Base-by-base conservation (phyloP, 768 basidiomycete genomes). In the Russula virescens region DNA sequence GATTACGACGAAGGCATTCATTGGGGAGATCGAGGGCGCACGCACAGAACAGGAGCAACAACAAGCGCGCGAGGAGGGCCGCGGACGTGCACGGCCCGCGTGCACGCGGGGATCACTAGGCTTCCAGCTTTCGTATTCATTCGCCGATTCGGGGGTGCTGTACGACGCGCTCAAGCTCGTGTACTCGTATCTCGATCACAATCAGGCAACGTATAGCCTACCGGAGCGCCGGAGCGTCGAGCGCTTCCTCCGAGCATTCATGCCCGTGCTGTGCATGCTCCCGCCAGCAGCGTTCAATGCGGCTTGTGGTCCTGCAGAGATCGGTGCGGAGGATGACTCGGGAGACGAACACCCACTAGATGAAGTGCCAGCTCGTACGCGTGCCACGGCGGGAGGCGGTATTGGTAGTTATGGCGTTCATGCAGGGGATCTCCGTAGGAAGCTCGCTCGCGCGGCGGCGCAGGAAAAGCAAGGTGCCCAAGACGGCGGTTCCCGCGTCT, bases 161-260 rank as follows among this genome's bases (percentile, higher is more conserved):
- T 87, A 90, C 66, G 97, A 99, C 74, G 82, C 86, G 28, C 81
- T 96, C 72, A 94, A 94, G 78, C 81, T 99, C 75, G 83, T 95
- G 64, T 89, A 91, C 71, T 86, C 87, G 16, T 98, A 91, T 78
- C 80, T 99, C 68, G 96, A 98, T 69, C 91, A 89, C 71, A 88
- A 89, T 51, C 85, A 86, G 68, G 83, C 81, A 18, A 82, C 83
- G 61, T 91, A 91, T 73, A 88, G 85, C 62, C 74, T 80, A 2
- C 78, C 80, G 55, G 96, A 98, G 75, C 84, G 93, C 49, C 84
- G 89, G 49, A 79, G 82, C 34, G 85, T 98, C 46, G 97, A 98
- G 71, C 80, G 80, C 52, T 95, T 95, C 75, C 78, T 99, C 35
- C 83, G 90, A 40, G 77, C 82, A 11, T 94, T 98, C 72, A 79